phyloP scores from a whole-genome alignment of 176 grass and related monocot species.

The Bothriochloa decipiens region DNA sequence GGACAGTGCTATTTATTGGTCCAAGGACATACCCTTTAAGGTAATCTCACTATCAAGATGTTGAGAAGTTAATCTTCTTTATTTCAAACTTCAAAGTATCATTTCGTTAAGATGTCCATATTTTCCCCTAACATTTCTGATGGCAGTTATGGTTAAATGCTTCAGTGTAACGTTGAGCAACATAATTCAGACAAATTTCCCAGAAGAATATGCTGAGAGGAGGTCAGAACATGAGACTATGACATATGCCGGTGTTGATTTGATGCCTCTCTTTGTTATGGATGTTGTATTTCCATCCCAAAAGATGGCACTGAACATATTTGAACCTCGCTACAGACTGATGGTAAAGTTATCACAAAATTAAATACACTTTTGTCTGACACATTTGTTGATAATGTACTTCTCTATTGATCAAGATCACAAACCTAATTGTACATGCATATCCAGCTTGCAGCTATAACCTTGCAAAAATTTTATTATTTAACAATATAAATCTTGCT shows the following conservation, averaged over 20 bases:
- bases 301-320: slow-evolving; percentile 97
- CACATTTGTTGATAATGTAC: slow-evolving; percentile 39
- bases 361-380: slow-evolving; percentile 26
- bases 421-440: slow-evolving; percentile 28
- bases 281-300: slow-evolving; percentile 95
- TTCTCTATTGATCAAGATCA: slow-evolving; percentile 14
- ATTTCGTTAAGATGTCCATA: slow-evolving; percentile 16
- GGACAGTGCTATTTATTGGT: slow-evolving; percentile 92
- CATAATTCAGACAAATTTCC: slow-evolving; percentile 94
- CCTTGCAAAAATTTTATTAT: neutral
- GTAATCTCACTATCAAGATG: slow-evolving; percentile 53
- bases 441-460: slow-evolving; percentile 38
- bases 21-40: slow-evolving; percentile 92
- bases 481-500: slow-evolving; percentile 17
- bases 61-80: slow-evolving; percentile 25
- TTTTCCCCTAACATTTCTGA: slow-evolving; percentile 49
- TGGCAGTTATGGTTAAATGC: slow-evolving; percentile 51
- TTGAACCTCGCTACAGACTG: slow-evolving; percentile 99
- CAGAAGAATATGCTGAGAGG: slow-evolving; percentile 90
- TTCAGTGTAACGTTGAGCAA: slow-evolving; percentile 92
- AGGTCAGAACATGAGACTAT: slow-evolving; percentile 83
- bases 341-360: slow-evolving; percentile 66
- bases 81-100: slow-evolving; percentile 20
- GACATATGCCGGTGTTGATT: slow-evolving; percentile 82
- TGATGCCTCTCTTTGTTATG: slow-evolving; percentile 99